Percentiles rank a stretch among this genome's conserved stretches.
These are phyloP conservation scores for Beauveria pseudobassiana DNA, from an alignment of 2,329 filamentous ascomycete genomes.

Conservation along the genomic window DNA sequence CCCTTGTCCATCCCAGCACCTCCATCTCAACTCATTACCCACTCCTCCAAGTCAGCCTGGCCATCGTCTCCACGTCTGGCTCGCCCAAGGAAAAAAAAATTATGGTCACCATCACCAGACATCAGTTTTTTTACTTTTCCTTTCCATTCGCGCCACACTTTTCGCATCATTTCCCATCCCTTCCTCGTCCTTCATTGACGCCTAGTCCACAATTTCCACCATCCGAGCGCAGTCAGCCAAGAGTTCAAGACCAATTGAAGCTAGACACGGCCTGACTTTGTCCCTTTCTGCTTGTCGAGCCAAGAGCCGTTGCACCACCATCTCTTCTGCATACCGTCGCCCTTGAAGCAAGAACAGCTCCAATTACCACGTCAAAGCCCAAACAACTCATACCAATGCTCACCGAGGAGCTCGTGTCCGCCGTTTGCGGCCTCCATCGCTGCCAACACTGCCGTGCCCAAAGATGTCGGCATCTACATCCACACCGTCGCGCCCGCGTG, in stretches of 20 bases:
- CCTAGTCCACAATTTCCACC: neutral
- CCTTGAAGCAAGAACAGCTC: neutral
- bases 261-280: neutral
- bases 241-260: neutral
- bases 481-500: conserved; percentile 74
- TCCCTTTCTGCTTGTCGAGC: neutral
- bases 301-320: neutral
- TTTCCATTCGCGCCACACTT: neutral
- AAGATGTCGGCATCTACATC: conserved; percentile 82
- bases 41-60: neutral
- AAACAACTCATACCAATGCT: conserved; percentile 35
- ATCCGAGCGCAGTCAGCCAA: neutral
- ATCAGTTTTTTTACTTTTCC: neutral
- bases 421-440: conserved; percentile 50
- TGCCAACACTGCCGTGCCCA: conserved; percentile 55
- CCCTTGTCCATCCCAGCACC: neutral
- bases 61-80: conserved; percentile 3
- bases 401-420: conserved; percentile 52
- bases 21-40: neutral
- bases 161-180: neutral
- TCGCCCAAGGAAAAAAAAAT: conserved; percentile 1
- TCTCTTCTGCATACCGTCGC: neutral
- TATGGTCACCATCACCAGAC: neutral
- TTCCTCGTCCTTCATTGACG: neutral
- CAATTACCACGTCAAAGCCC: neutral